Conservation (phyloP, 106 monocot genomes). For the Agapanthus africanus region DNA sequence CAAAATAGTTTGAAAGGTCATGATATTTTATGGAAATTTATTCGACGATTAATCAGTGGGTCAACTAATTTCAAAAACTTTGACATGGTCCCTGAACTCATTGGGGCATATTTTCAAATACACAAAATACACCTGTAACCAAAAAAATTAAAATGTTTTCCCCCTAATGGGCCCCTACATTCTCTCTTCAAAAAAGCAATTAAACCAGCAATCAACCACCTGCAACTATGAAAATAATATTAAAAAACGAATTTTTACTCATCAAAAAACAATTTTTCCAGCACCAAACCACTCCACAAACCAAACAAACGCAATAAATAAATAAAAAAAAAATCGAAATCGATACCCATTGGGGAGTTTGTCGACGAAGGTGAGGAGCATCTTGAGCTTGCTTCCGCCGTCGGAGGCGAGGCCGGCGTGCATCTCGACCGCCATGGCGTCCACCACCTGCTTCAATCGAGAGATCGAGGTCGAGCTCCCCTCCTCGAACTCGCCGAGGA, state of each 20-base stretch:
- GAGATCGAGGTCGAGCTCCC: conserved; percentile 37
- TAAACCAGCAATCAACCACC: not conserved
- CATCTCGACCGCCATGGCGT: conserved; percentile 88
- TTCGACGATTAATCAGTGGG: too few relatives aligned
- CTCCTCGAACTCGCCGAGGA: conserved; percentile 61
- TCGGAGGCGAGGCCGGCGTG: conserved; percentile 77
- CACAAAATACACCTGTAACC: not conserved
- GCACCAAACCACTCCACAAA: not conserved
- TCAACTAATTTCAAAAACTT: not conserved
- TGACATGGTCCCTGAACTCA: not conserved
- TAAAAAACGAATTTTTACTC: not conserved
- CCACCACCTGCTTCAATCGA: conserved; percentile 55
- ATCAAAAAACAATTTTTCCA: not conserved
- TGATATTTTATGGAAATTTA: too few relatives aligned
- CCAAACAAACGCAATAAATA: not conserved
- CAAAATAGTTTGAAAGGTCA: too few relatives aligned
- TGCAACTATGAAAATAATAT: too few relatives aligned
- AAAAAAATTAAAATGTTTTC: too few relatives aligned
- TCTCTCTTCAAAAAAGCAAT: not conserved
- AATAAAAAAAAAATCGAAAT: not conserved
- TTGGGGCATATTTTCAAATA: not conserved
- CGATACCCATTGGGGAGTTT: conserved; percentile 49
- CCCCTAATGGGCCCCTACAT: not conserved
- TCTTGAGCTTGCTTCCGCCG: conserved; percentile 79
- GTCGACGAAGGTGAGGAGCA: conserved; percentile 67